Evolutionary conservation across 805 yeast genomes (phyloP), one percentile per base, ranked within the genome.

Genomic region (Candida maesae): DNA sequence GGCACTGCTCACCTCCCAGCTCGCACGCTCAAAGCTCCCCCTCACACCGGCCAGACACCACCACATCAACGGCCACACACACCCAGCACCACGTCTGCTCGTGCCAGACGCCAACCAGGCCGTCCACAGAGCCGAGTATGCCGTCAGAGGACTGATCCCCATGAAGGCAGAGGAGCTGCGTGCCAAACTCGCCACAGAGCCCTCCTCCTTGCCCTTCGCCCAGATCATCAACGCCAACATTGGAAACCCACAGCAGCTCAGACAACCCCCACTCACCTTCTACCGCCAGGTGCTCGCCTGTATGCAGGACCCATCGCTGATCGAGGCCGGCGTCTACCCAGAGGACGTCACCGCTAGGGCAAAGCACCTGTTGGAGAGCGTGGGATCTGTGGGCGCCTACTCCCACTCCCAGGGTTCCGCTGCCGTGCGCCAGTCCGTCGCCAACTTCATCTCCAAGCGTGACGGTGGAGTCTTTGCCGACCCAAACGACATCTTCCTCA

Each of bases 231-330:
- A 79, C 56, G 93, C 96, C 49, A 93, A 93, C 61, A 93, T 93
- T 48, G 99, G 99, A 23, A 93, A 93, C 61, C 99, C 99, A 2
- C 99, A 93, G 65, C 98, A 91, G 61, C 72, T 93, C 59, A 91
- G 88, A 52, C 99, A 93, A 64, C 75, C 81, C 56, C 99, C 99
- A 1, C 71, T 93, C 53, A 86, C 95, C n/a, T 93, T 93, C 70
- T 90, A 88, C 65, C 76, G 99, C 55, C 95, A 90, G 60, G 95
- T 90, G 4, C 68, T 91, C 45, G 78, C 97, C 1, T 63, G 90
- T 33, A 66, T 91, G 52, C 96, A 93, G 65, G 84, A 86, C 61
- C 98, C 99, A 1, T 76, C 71, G 23, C 63, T 90, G 38, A 53
- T 90, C 32, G 57, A 61, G 6, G 27, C 48, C 6, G 56, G 63